Evolutionary conservation across 1,284 basidiomycete genomes (phyloP).

Genomic region (Dichomitus squalens): DNA sequence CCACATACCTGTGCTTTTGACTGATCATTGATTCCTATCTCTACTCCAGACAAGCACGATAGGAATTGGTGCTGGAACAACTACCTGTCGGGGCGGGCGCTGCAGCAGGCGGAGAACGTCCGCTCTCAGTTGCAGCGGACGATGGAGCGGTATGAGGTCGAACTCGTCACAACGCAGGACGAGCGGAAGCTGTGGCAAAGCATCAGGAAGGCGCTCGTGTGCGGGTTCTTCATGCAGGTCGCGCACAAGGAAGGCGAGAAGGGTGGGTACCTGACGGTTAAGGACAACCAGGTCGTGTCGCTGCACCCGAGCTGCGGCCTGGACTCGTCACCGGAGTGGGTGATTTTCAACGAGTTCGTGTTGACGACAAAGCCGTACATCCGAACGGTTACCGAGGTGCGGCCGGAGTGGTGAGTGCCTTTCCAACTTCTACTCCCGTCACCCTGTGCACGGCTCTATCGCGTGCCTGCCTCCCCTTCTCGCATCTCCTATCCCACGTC

Average conservation of each 20-base stretch:
- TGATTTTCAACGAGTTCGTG: constrained; percentile 98
- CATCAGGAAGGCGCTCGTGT: constrained; percentile 85
- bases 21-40: background rate
- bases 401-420: constrained; percentile 79
- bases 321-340: constrained; percentile 95
- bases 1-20: background rate
- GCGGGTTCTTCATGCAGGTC: constrained; percentile 99
- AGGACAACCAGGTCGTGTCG: constrained; percentile 91
- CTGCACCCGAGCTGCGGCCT: constrained; percentile 95
- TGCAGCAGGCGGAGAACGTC: constrained; percentile 96
- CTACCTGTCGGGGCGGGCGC: constrained; percentile 84
- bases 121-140: constrained; percentile 86
- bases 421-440: background rate
- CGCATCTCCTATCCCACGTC: too few species aligned
- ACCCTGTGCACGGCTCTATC: too few species aligned
- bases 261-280: constrained; percentile 84
- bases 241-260: constrained; percentile 96
- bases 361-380: constrained; percentile 90
- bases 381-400: constrained; percentile 88
- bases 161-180: constrained; percentile 79
- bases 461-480: too few species aligned
- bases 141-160: constrained; percentile 93
- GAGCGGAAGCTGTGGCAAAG: constrained; percentile 80
- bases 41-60: constrained; percentile 62
- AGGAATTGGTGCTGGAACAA: constrained; percentile 94